Percentiles rank a stretch among this genome's conserved stretches.
Conservation (phyloP, 2,329 filamentous ascomycete genomes). For the Xylaria sp. region DNA sequence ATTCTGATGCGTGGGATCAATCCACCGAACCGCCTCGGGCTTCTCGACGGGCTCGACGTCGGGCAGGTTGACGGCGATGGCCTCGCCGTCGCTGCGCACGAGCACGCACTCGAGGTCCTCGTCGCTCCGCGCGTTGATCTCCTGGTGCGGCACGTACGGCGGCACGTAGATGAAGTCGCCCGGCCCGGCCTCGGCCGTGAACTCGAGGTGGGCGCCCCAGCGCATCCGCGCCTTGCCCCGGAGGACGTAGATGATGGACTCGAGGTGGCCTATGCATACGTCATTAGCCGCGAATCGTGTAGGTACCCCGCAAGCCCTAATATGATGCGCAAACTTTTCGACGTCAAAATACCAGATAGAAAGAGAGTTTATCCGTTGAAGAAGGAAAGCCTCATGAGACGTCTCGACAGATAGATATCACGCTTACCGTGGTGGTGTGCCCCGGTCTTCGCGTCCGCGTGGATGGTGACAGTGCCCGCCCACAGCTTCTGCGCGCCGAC, state of each 20-base stretch:
- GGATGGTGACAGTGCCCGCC: conserved; percentile 49
- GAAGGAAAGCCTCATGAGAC: too few species aligned
- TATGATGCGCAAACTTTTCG: too few species aligned
- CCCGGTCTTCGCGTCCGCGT: conserved; percentile 48
- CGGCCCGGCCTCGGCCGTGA: conserved; percentile 47
- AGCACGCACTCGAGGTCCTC: conserved; percentile 47
- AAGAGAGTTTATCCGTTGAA: too few species aligned
- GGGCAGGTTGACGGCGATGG: conserved; percentile 47
- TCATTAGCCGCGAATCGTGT: background rate
- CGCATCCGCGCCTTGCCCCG: conserved; percentile 49
- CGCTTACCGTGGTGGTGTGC: conserved; percentile 45
- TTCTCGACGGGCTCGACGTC: conserved; percentile 47
- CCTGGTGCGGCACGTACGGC: conserved; percentile 48
- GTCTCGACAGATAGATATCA: too few species aligned
- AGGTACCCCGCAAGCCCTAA: too few species aligned
- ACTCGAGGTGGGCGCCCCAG: conserved; percentile 48
- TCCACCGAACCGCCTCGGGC: conserved; percentile 47
- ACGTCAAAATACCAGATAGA: too few species aligned
- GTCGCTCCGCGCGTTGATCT: conserved; percentile 47
- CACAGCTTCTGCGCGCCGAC: conserved; percentile 48
- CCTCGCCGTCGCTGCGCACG: conserved; percentile 46
- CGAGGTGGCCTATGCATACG: conserved; percentile 36
- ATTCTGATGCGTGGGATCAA: conserved; percentile 45
- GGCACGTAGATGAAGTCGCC: conserved; percentile 51
- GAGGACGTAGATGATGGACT: conserved; percentile 49